Percentiles rank a stretch among this genome's conserved stretches.
These are phyloP conservation scores for Puccinia hordei DNA, from an alignment of 1,284 basidiomycete genomes.

Conservation along the genomic window DNA sequence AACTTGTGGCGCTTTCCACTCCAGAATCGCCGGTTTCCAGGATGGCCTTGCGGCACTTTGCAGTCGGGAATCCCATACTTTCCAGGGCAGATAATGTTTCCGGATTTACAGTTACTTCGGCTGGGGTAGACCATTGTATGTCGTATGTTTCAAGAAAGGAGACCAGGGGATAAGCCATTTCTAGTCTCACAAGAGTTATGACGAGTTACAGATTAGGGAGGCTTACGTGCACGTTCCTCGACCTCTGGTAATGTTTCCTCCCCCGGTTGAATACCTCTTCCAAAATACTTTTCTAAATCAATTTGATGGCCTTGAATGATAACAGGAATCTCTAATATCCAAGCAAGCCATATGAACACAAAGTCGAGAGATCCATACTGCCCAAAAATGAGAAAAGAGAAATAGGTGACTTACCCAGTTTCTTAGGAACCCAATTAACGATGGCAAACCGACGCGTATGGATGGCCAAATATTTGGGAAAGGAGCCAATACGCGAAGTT, in stretches of 20 bases:
- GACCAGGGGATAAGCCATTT: background rate
- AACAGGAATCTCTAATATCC: constrained; percentile 75
- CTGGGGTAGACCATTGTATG: constrained; percentile 55
- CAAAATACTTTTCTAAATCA: constrained; percentile 71
- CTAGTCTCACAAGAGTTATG: background rate
- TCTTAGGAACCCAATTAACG: constrained; percentile 94
- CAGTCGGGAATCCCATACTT: constrained; percentile 81
- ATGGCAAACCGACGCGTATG: constrained; percentile 95
- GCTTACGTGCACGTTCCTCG: constrained; percentile 59
- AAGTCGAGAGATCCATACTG: background rate
- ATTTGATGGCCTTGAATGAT: constrained; percentile 71
- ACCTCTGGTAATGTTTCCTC: constrained; percentile 75
- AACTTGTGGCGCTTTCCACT: constrained; percentile 85
- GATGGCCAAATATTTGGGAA: constrained; percentile 83
- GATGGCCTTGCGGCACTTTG: constrained; percentile 83
- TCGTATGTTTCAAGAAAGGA: background rate
- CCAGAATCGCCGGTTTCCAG: constrained; percentile 76
- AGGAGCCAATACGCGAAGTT: constrained; percentile 75
- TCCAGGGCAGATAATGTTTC: constrained; percentile 74
- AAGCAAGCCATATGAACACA: constrained; percentile 22
- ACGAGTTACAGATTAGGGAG: constrained; percentile 60
- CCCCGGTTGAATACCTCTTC: constrained; percentile 71
- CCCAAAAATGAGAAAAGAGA: background rate
- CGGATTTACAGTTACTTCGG: constrained; percentile 66
- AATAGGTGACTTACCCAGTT: constrained; percentile 70